Conservation (phyloP, 2,329 filamentous ascomycete genomes). For the Alternaria ventricosa region DNA sequence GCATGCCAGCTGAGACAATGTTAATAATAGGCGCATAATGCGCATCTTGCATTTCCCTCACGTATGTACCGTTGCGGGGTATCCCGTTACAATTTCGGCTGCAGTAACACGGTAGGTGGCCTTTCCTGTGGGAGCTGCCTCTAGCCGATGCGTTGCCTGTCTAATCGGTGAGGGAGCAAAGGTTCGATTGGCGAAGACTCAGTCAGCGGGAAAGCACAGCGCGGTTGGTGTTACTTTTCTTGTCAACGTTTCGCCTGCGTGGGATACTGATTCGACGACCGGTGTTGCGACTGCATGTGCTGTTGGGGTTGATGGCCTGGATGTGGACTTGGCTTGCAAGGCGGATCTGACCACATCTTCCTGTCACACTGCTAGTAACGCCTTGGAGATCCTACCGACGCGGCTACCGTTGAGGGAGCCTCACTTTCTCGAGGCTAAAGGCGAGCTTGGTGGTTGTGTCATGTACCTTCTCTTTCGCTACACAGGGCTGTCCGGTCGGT, state of each 20-base stretch:
- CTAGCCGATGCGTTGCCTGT: conserved; percentile 19
- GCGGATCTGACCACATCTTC: background rate
- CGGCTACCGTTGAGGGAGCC: background rate
- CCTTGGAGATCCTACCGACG: background rate
- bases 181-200: conserved; percentile 15
- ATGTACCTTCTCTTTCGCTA: background rate
- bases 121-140: conserved; percentile 22
- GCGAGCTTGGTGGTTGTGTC: background rate
- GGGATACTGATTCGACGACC: conserved; percentile 11
- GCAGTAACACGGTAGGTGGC: background rate
- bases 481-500: background rate
- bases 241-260: background rate
- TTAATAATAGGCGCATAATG: conserved; percentile 3
- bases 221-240: conserved; percentile 8
- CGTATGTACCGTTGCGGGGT: conserved; percentile 1
- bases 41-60: background rate
- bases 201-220: conserved; percentile 1
- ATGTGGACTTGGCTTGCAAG: background rate
- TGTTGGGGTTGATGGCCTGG: background rate
- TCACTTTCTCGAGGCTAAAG: background rate
- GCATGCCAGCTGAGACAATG: conserved; percentile 7
- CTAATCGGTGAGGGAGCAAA: conserved; percentile 13
- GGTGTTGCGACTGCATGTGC: conserved; percentile 3
- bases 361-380: background rate
- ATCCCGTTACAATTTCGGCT: conserved; percentile 10